phyloP scores from a whole-genome alignment of 345 rosid genomes.

The Sisymbrium altissimum region DNA sequence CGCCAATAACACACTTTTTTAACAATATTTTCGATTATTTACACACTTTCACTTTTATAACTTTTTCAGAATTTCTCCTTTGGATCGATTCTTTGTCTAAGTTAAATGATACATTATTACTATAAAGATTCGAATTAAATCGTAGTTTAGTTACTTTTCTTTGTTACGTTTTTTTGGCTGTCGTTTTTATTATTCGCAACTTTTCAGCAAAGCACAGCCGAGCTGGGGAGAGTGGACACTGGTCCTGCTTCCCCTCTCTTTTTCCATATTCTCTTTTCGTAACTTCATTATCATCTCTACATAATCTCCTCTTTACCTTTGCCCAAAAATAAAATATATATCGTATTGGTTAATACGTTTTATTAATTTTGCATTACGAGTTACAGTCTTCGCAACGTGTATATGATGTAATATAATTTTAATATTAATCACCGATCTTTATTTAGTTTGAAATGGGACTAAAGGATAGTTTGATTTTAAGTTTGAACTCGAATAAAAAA shows the following conservation, averaged over 20 bases:
- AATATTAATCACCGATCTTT: too few relatives aligned
- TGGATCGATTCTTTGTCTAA: conserved; percentile 18
- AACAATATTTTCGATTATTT: not conserved
- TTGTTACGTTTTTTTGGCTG: not conserved
- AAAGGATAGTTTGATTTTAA: not conserved
- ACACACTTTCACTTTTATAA: not conserved
- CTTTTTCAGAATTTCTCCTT: conserved; percentile 18
- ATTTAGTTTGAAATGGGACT: not conserved
- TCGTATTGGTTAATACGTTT: not conserved
- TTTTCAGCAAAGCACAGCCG: conserved; percentile 21
- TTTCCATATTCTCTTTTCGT: conserved; percentile 12
- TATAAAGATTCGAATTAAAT: not conserved
- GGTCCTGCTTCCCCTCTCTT: conserved; percentile 4
- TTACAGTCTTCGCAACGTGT: not conserved
- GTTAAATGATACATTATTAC: not conserved
- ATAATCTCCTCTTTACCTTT: not conserved
- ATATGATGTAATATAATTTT: not conserved
- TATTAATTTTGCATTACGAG: not conserved
- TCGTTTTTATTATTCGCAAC: conserved; percentile 1
- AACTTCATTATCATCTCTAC: not conserved
- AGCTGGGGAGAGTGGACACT: conserved; percentile 11
- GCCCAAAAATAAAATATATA: too few relatives aligned
- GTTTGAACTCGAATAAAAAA: not conserved
- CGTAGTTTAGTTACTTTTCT: not conserved
- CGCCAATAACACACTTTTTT: not conserved